These are phyloP conservation scores for Prunus mume DNA, from an alignment of 306 rosid genomes.

Conservation along the genomic window DNA sequence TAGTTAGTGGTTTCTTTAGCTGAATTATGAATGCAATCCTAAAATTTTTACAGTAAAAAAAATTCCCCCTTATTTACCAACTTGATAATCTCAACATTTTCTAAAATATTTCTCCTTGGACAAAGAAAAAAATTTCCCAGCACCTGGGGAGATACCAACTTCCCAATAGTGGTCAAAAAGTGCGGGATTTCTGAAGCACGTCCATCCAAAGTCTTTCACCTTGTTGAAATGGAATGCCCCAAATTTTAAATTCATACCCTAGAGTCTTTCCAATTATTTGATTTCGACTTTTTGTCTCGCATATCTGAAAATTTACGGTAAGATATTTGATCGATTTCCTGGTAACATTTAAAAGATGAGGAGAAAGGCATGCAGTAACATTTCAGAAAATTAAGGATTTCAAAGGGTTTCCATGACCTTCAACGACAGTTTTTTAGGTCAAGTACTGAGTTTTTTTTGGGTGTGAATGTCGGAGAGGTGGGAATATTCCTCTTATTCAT, in stretches of 20 bases:
- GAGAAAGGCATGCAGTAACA: not conserved
- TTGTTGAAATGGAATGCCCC: not conserved
- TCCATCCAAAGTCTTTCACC: not conserved
- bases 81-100: too few relatives aligned
- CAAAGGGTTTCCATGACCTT: not conserved
- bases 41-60: too few relatives aligned
- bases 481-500: too few relatives aligned
- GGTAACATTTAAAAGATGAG: not conserved
- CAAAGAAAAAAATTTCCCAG: not conserved
- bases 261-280: not conserved
- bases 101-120: not conserved
- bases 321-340: not conserved
- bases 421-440: too few relatives aligned
- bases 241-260: not conserved
- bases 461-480: too few relatives aligned
- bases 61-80: too few relatives aligned
- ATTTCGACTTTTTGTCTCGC: not conserved
- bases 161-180: not conserved
- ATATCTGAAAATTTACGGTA: not conserved
- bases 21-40: too few relatives aligned
- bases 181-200: constrained; percentile 1
- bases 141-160: not conserved
- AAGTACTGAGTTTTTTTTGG: too few relatives aligned
- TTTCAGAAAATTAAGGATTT: not conserved
- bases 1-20: fast-evolving